These are phyloP conservation scores for Dendrobium huoshanense DNA, from an alignment of 106 monocot genomes.

Conservation along the genomic window DNA sequence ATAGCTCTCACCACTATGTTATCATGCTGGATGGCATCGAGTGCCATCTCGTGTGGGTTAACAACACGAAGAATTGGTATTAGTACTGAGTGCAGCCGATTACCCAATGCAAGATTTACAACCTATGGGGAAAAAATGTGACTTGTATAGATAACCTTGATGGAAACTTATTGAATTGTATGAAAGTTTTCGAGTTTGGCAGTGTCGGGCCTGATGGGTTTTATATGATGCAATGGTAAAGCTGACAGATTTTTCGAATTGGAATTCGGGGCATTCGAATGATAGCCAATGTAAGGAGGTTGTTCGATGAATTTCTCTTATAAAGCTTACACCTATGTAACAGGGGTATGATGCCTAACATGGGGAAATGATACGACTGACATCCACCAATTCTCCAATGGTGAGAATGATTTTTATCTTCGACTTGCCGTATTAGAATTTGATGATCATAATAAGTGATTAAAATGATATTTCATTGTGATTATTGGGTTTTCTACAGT, in stretches of 20 bases:
- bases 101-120: too few species aligned
- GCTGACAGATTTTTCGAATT: conserved; percentile 39
- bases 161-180: too few species aligned
- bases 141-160: too few species aligned
- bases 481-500: background rate
- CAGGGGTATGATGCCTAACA: conserved; percentile 37
- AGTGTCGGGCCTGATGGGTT: conserved; percentile 24
- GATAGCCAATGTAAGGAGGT: conserved; percentile 10
- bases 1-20: too few species aligned
- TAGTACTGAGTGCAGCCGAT: too few species aligned
- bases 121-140: too few species aligned
- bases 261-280: background rate
- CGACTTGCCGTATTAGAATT: conserved; percentile 23
- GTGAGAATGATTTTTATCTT: conserved; percentile 21
- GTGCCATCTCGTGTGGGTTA: too few species aligned
- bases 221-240: conserved; percentile 28
- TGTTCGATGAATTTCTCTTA: conserved; percentile 46
- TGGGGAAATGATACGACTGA: conserved; percentile 29
- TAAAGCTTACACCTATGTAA: conserved; percentile 26
- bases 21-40: too few species aligned
- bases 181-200: too few species aligned
- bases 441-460: conserved; percentile 5
- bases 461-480: background rate
- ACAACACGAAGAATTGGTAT: too few species aligned
- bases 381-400: conserved; percentile 13